Conservation (phyloP, 345 rosid species). For the Fremontodendron californicum region DNA sequence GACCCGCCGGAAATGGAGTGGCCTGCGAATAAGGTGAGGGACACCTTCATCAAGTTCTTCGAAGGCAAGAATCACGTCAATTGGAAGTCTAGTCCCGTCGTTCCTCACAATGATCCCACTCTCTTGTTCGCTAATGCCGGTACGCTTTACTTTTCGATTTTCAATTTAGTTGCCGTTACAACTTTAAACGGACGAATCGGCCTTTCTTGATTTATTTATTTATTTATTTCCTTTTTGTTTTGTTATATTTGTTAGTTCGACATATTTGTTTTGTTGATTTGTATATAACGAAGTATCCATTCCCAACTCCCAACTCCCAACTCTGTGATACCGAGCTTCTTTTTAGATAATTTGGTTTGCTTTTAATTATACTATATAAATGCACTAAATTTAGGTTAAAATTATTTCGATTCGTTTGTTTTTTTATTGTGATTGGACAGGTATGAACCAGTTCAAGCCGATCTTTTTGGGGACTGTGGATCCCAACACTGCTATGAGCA, state of each 20-base stretch:
- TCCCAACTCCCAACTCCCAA: neutral
- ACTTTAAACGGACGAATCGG: neutral
- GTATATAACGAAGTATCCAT: neutral
- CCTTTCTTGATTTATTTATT: neutral
- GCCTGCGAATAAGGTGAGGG: slow-evolving; percentile 75
- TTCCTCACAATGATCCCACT: slow-evolving; percentile 86
- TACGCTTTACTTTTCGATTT: slow-evolving; percentile 17
- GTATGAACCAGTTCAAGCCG: slow-evolving; percentile 97
- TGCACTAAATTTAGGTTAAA: neutral
- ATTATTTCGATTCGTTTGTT: neutral
- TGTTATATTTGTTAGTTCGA: neutral
- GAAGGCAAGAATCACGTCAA: slow-evolving; percentile 56
- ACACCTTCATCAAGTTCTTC: slow-evolving; percentile 71
- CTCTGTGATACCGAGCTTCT: neutral
- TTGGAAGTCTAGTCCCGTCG: slow-evolving; percentile 95
- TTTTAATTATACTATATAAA: neutral
- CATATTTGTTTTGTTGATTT: neutral
- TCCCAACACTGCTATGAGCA: slow-evolving; percentile 77
- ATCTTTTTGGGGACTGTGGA: slow-evolving; percentile 90
- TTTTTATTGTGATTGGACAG: slow-evolving; percentile 29
- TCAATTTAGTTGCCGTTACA: neutral
- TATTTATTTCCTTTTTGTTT: neutral
- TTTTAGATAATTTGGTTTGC: neutral
- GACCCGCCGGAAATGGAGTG: slow-evolving; percentile 36
- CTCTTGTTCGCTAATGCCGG: slow-evolving; percentile 97